A percentile compares a stretch with the other conserved stretches of the same genome.
These are phyloP conservation scores for Nigrospora sphaerica DNA, from an alignment of 2,329 filamentous ascomycete species.

Conservation along the genomic window DNA sequence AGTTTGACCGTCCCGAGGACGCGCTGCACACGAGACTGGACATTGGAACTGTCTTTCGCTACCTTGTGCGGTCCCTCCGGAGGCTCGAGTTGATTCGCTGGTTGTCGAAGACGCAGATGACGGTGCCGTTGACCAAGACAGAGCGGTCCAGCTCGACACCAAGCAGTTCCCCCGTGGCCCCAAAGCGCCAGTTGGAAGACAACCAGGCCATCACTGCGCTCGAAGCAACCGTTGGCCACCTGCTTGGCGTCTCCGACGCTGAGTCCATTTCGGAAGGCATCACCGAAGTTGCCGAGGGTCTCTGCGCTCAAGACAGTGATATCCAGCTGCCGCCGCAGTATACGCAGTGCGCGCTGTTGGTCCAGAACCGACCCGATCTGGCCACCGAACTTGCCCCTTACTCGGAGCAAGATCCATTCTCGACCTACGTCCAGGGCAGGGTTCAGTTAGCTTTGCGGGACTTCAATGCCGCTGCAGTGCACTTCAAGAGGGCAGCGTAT, in stretches of 20 bases:
- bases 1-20: slow-evolving; percentile 67
- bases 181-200: slow-evolving; percentile 37
- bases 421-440: slow-evolving; percentile 78
- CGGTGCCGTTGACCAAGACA: slow-evolving; percentile 35
- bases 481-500: slow-evolving; percentile 78
- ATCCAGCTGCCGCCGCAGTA: slow-evolving; percentile 55
- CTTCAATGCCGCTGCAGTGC: slow-evolving; percentile 62
- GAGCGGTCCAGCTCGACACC: slow-evolving; percentile 29
- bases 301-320: slow-evolving; percentile 58
- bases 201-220: slow-evolving; percentile 47
- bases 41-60: slow-evolving; percentile 62
- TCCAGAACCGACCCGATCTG: slow-evolving; percentile 52
- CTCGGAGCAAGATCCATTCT: slow-evolving; percentile 51
- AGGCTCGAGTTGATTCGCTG: slow-evolving; percentile 68
- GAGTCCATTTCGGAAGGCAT: slow-evolving; percentile 47
- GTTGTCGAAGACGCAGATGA: slow-evolving; percentile 55
- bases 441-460: slow-evolving; percentile 69
- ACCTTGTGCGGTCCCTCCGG: slow-evolving; percentile 63
- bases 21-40: slow-evolving; percentile 53
- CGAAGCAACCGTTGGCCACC: slow-evolving; percentile 53
- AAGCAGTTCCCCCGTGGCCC: slow-evolving; percentile 19
- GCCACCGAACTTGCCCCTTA: slow-evolving; percentile 51
- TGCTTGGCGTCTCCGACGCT: slow-evolving; percentile 52
- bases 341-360: slow-evolving; percentile 56
- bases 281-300: slow-evolving; percentile 59